Base-by-base conservation (phyloP, 2,329 filamentous ascomycete genomes). In the Myriosclerotinia scirpicola region DNA sequence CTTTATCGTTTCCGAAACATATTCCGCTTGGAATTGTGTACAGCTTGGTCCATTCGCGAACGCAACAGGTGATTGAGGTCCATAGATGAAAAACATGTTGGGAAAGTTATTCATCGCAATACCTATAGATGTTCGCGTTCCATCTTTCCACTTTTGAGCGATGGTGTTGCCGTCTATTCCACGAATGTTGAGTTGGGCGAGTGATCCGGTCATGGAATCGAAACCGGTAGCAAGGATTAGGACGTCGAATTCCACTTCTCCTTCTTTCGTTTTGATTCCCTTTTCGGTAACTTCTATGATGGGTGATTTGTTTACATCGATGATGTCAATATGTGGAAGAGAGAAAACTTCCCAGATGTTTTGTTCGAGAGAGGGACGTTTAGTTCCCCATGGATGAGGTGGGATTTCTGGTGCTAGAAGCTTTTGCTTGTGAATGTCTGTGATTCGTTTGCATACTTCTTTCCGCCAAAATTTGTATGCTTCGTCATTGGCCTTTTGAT, bases 341-440 rank as follows among this genome's bases (percentile, higher is more conserved):
- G 83, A 80, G 64, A 81, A 78, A 3, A 79, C 76, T 67, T 85
- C 83, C 69, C 81, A 85, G 71, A 82, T 85, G 52, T 77, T 75
- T 44, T 80, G 75, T 68, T 85, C 83, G 0, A 84, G 76, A 0
- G 76, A 79, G 4, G 77, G 77, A 0, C 82, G 77, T 71, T 83
- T 85, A 8, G 77, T 78, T 3, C 79, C 82, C 68, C 81, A 83
- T 2, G 78, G 76, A 54, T 83, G 80, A 3, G 79, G 80, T 50
- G 78, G 79, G 44, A 80, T 74, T 26, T 66, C 54, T 2, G 84
- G 84, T 0, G 81, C 82, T 5, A 86, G 75, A 5, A 83, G 71
- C 14, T 81, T 79, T 14, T 76, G 72, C 61, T 81, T 80, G 11
- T 73, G 61, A 6, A 38, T 14, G 22, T 67, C 62, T 7, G 34